Conservation (phyloP, 768 basidiomycete species). For the Tylopilus felleus region DNA sequence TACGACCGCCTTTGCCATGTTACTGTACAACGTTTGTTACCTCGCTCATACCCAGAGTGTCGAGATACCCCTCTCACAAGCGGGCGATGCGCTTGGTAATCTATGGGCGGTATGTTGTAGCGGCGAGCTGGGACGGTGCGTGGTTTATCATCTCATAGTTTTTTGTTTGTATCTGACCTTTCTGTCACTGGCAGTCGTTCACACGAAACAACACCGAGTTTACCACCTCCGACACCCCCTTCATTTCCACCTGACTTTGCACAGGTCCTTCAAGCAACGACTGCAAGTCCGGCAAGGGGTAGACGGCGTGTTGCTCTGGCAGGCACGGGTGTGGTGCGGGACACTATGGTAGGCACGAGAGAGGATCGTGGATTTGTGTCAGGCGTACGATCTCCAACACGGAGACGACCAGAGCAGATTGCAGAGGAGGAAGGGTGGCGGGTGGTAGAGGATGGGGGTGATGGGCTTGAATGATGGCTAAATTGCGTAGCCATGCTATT, state of each 20-base stretch:
- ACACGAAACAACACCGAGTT: constrained; percentile 54
- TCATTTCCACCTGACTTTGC: constrained; percentile 69
- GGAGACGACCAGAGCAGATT: constrained; percentile 29
- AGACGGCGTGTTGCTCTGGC: constrained; percentile 21
- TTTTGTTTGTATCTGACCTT: not conserved
- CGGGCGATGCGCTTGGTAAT: constrained; percentile 73
- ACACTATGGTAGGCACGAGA: too few species aligned
- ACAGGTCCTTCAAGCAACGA: constrained; percentile 76
- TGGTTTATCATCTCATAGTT: not conserved
- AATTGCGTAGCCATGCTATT: too few species aligned
- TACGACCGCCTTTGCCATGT: constrained; percentile 80
- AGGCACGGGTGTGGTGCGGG: constrained; percentile 1
- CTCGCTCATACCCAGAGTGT: constrained; percentile 80
- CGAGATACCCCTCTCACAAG: constrained; percentile 70
- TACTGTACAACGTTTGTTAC: constrained; percentile 78
- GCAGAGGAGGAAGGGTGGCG: constrained; percentile 55
- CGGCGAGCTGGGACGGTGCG: constrained; percentile 63
- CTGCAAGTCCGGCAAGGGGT: constrained; percentile 50
- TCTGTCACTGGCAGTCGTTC: constrained; percentile 44
- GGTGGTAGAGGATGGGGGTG: constrained; percentile 33
- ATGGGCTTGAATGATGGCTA: not conserved
- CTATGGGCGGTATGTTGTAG: constrained; percentile 82
- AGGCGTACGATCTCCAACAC: constrained; percentile 16
- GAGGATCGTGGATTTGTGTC: too few species aligned
- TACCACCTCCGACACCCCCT: constrained; percentile 62